A percentile compares a stretch with the other conserved stretches of the same genome.
phyloP scores from a whole-genome alignment of 441 rosid genomes.

The Francoa sonchifolia region DNA sequence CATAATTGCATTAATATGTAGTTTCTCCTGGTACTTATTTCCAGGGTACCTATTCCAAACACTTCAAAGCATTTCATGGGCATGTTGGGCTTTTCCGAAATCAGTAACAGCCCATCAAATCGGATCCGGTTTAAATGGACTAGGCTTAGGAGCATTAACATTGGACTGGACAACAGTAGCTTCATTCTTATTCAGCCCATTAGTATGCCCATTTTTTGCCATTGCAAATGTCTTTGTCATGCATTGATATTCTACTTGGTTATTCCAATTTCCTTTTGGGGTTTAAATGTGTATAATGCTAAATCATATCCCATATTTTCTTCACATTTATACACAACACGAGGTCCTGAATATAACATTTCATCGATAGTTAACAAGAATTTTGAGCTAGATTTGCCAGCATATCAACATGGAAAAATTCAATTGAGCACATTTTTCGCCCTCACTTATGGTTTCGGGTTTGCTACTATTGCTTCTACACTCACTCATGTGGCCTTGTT shows the following conservation, averaged over 20 bases:
- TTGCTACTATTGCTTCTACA: constrained; percentile 75
- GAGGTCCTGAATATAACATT: constrained; percentile 46
- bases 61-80: constrained; percentile 67
- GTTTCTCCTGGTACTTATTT: constrained; percentile 55
- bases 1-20: constrained; percentile 54
- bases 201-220: constrained; percentile 74
- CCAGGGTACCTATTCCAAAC: constrained; percentile 78
- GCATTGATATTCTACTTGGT: constrained; percentile 37
- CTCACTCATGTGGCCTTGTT: constrained; percentile 73
- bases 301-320: constrained; percentile 61
- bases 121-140: constrained; percentile 82
- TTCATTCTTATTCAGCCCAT: constrained; percentile 71
- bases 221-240: constrained; percentile 50
- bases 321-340: constrained; percentile 54
- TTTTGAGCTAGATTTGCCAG: constrained; percentile 45
- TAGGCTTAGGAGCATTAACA: constrained; percentile 69
- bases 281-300: constrained; percentile 45
- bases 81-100: constrained; percentile 75
- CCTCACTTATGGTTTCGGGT: constrained; percentile 66
- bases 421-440: constrained; percentile 70
- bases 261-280: constrained; percentile 56
- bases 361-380: constrained; percentile 50
- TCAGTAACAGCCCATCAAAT: constrained; percentile 81
- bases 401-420: constrained; percentile 60
- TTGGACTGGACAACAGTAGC: constrained; percentile 77